These are phyloP conservation scores for Termitomyces sp. DNA, from an alignment of 768 basidiomycete species.

Conservation along the genomic window DNA sequence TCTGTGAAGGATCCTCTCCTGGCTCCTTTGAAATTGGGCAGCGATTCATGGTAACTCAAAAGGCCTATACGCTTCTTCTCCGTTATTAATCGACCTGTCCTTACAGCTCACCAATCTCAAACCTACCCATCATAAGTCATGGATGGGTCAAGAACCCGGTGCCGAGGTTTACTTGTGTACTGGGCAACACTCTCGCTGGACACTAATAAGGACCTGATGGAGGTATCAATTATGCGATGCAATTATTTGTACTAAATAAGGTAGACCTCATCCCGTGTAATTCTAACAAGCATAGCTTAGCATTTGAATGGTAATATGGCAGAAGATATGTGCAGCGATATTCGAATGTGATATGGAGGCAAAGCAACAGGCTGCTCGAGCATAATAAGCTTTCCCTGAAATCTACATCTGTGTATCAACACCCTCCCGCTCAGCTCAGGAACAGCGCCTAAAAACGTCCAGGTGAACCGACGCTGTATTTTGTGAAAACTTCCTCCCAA, in stretches of 20 bases:
- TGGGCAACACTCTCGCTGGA: conserved; percentile 62
- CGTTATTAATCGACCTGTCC: not conserved
- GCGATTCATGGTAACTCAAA: conserved; percentile 53
- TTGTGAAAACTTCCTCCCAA: conserved; percentile 54
- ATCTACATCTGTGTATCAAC: too few relatives aligned
- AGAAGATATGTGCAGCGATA: not conserved
- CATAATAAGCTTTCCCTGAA: too few relatives aligned
- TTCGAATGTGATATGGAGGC: not conserved
- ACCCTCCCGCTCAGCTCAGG: not conserved
- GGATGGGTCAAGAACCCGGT: conserved; percentile 60
- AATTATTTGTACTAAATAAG: conserved; percentile 2
- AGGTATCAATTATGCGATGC: conserved; percentile 2
- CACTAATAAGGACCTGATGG: conserved; percentile 20
- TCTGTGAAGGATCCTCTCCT: conserved; percentile 43
- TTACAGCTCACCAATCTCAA: conserved; percentile 58
- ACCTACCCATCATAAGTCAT: conserved; percentile 62
- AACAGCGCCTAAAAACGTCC: not conserved
- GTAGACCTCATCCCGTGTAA: not conserved
- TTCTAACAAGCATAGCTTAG: not conserved
- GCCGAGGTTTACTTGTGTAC: conserved; percentile 70
- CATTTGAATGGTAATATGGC: not conserved
- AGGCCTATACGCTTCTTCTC: conserved; percentile 3
- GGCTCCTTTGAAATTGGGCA: conserved; percentile 57
- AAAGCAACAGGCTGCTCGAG: not conserved
- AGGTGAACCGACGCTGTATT: conserved; percentile 53